Base-by-base conservation (phyloP, 495 filamentous ascomycete genomes). In the Penicillium pulvis region DNA sequence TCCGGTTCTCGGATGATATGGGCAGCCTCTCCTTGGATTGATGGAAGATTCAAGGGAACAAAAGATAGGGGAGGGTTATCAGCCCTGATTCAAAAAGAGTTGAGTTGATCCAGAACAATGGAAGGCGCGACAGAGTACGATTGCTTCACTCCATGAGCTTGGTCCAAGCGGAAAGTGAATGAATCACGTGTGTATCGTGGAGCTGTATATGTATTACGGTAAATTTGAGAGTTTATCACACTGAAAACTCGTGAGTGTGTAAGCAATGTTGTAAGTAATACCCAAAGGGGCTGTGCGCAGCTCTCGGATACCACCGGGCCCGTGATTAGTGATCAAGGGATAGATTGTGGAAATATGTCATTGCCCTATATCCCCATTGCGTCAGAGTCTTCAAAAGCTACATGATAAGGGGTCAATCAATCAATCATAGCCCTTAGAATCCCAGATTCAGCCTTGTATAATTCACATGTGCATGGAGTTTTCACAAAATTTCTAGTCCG, bases 281-380 rank as follows among this genome's bases (percentile, higher is more conserved):
- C 56, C 43, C 6, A 33, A 49, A 26, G 46, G 46, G 46, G 46
- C 46, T 49, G 28, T 50, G 49, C 47, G 52, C 35, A 60, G 48
- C 33, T 59, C 44, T 67, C 66, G 66, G 66, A 69, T 67, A 67
- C 46, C 56, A 50, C 59, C 66, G 66, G 63, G 59, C 33, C 58
- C 53, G 63, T 55, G 31, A 19, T 35, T 19, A 19, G 20, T 23
- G 26, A 43, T 51, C 20, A 42, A 50, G 36, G 54, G 45, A 49
- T 56, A 30, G 14, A 19, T 14, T n/a, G 46, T 28, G 46, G 46
- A 49, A 30, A 53, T 44, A 53, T 53, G 36, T 53, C 51, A 53
- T 49, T 33, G 26, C 46, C 46, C 10, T 33, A 9, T 7, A 12
- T 31, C 30, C 19, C 11, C 46, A 19, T 49, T 31, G 26, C 46